Conservation (phyloP, 106 monocot species). For the Triglochin maritima region DNA sequence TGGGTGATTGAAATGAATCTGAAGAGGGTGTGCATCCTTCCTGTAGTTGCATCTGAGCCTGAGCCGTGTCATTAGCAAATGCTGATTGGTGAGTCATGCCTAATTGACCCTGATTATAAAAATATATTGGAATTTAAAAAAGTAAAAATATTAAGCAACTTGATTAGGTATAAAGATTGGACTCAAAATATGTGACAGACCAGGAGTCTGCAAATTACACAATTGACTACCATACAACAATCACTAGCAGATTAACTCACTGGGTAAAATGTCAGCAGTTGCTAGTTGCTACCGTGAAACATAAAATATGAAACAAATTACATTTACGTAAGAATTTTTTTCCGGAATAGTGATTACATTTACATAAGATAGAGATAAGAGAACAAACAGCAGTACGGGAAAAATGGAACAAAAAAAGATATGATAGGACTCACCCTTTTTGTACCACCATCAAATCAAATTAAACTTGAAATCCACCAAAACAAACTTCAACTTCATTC, state of each 20-base stretch:
- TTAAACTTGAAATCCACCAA: too few species aligned
- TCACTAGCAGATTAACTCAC: neutral
- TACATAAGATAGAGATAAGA: too few species aligned
- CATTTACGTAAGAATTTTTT: too few species aligned
- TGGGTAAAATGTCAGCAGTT: neutral
- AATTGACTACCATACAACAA: neutral
- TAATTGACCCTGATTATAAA: constrained; percentile 39
- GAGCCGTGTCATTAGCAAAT: constrained; percentile 58
- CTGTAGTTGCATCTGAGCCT: constrained; percentile 61
- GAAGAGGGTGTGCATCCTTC: constrained; percentile 25
- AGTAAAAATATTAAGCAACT: neutral
- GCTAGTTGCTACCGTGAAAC: neutral
- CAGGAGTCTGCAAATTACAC: neutral
- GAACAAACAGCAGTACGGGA: too few species aligned
- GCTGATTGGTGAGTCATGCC: constrained; percentile 71
- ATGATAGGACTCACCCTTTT: too few species aligned
- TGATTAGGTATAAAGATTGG: neutral
- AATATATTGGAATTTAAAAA: neutral
- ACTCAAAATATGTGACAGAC: too few species aligned
- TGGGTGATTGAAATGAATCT: constrained; percentile 11
- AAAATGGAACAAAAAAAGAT: too few species aligned
- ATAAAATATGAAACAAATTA: too few species aligned
- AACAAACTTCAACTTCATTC: too few species aligned
- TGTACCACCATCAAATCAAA: too few species aligned
- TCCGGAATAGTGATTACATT: too few species aligned